Percentiles rank a stretch among this genome's conserved stretches.
Evolutionary conservation across 306 rosid genomes (phyloP).

Genomic region (Mucuna pruriens): DNA sequence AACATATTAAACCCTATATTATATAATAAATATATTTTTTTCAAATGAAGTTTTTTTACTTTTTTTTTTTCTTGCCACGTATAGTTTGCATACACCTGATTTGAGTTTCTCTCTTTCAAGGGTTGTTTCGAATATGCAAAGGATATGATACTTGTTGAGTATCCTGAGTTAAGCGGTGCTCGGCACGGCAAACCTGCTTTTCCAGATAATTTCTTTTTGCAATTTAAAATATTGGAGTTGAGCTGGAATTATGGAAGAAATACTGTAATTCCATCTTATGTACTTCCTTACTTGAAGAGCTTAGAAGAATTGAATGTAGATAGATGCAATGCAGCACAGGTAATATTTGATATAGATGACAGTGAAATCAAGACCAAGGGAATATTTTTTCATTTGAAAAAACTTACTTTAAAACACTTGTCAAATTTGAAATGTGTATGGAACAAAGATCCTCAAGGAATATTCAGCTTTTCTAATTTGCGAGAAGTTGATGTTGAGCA

Average conservation of each 20-base stretch:
- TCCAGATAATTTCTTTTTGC: not conserved
- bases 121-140: not conserved
- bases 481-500: not conserved
- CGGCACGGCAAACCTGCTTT: not conserved
- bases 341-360: not conserved
- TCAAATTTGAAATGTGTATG: not conserved
- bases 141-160: not conserved
- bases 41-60: too few species aligned
- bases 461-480: not conserved
- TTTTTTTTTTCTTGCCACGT: too few species aligned
- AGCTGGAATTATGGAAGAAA: not conserved
- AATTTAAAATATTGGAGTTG: not conserved
- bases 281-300: not conserved
- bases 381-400: not conserved
- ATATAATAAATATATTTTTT: too few species aligned
- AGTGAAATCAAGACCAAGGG: not conserved
- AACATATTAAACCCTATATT: too few species aligned
- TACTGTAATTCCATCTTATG: not conserved
- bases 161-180: not conserved
- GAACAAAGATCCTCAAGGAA: not conserved
- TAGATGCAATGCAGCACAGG: not conserved
- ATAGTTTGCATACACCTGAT: not conserved
- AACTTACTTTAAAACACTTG: not conserved
- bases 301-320: not conserved
- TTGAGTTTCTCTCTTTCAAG: not conserved